A percentile compares a stretch with the other conserved stretches of the same genome.
Evolutionary conservation across 805 yeast genomes (phyloP).

Genomic region (Myxozyma kluyveri): DNA sequence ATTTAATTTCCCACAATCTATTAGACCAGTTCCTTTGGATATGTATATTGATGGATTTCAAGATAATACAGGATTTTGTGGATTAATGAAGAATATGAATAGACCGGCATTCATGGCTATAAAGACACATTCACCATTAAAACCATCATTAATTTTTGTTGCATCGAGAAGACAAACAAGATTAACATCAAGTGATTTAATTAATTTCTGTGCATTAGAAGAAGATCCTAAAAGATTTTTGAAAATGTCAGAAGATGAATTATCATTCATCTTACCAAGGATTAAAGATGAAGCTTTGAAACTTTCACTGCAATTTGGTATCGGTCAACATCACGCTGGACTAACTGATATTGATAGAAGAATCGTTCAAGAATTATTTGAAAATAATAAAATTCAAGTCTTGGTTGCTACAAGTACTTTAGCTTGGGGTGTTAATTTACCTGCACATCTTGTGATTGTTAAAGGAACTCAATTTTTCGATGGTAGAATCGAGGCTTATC

Average conservation of each 20-base stretch:
- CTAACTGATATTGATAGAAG: constrained; percentile 69
- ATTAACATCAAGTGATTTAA: constrained; percentile 72
- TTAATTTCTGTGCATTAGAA: constrained; percentile 76
- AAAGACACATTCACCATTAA: constrained; percentile 80
- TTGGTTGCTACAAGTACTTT: constrained; percentile 77
- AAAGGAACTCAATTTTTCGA: constrained; percentile 71
- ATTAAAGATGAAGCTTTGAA: constrained; percentile 83
- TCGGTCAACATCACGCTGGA: constrained; percentile 82
- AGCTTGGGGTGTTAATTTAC: constrained; percentile 85
- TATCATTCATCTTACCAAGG: constrained; percentile 47
- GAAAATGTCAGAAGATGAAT: constrained; percentile 62
- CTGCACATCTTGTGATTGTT: constrained; percentile 74
- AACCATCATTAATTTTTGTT: constrained; percentile 82
- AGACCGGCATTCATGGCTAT: constrained; percentile 91
- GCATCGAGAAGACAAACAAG: constrained; percentile 82
- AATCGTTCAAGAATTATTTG: constrained; percentile 67
- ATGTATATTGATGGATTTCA: constrained; percentile 88
- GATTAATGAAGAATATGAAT: constrained; percentile 78
- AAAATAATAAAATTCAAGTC: constrained; percentile 66
- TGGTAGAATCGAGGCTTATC: constrained; percentile 58
- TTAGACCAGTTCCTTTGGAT: constrained; percentile 79
- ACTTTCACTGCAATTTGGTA: constrained; percentile 72
- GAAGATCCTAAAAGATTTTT: constrained; percentile 70
- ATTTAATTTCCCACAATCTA: constrained; percentile 77
- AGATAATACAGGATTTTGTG: constrained; percentile 75